Percentiles rank a stretch among this genome's conserved stretches.
Evolutionary conservation across 2,329 filamentous ascomycete species (phyloP).

Genomic region (Ophiocordyceps polyrhachis-furcata): DNA sequence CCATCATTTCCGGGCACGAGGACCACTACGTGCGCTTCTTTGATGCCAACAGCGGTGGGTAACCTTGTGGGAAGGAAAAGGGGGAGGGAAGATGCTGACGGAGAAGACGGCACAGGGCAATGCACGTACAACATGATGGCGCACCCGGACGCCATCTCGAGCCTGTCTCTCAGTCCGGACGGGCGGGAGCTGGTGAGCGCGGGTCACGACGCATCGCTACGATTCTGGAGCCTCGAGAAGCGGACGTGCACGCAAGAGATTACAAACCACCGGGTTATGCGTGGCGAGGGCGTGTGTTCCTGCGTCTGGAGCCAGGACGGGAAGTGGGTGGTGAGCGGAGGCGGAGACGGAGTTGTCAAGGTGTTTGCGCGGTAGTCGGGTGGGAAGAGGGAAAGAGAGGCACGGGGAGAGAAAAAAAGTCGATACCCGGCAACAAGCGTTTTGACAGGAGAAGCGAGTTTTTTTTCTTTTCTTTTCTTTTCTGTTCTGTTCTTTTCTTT

Average conservation of each 20-base stretch:
- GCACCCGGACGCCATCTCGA: constrained; percentile 82
- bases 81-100: not conserved
- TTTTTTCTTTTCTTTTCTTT: too few relatives aligned
- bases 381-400: not conserved
- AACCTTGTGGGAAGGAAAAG: not conserved
- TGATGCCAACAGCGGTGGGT: constrained; percentile 94
- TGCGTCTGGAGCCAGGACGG: constrained; percentile 95
- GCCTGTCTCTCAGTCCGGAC: constrained; percentile 79
- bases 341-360: constrained; percentile 90
- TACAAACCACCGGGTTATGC: constrained; percentile 81
- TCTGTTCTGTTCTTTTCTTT: too few relatives aligned
- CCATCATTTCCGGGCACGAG: constrained; percentile 92
- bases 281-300: constrained; percentile 83
- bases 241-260: constrained; percentile 90
- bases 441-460: not conserved
- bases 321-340: constrained; percentile 82
- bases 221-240: constrained; percentile 96
- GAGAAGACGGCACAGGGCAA: constrained; percentile 49
- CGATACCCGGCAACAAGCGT: not conserved
- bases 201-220: constrained; percentile 83
- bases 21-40: constrained; percentile 94
- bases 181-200: constrained; percentile 88
- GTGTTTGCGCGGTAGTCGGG: constrained; percentile 47
- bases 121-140: constrained; percentile 98
- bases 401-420: not conserved